Conservation (phyloP, 371 early-diverging fungal genomes). For the Apophysomyces elegans region DNA sequence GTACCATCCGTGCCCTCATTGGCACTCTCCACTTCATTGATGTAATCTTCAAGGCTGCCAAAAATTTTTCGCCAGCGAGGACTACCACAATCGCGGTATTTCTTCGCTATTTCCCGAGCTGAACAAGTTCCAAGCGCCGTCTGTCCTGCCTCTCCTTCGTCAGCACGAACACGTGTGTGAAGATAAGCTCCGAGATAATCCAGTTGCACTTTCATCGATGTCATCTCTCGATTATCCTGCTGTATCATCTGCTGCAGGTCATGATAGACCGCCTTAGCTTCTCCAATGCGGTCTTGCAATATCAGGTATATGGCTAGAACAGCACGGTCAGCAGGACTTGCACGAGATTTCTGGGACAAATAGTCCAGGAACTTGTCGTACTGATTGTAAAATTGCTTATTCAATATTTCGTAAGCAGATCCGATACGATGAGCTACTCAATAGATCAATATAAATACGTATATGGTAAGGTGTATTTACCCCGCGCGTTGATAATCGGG, state of each 20-base stretch:
- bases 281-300: constrained; percentile 60
- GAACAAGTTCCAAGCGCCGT: constrained; percentile 34
- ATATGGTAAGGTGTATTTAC: constrained; percentile 26
- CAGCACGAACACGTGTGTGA: constrained; percentile 43
- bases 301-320: constrained; percentile 50
- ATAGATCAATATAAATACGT: neutral
- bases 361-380: constrained; percentile 50
- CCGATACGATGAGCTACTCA: constrained; percentile 19
- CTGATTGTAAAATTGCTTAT: constrained; percentile 45
- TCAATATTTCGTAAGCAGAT: constrained; percentile 33
- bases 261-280: constrained; percentile 42
- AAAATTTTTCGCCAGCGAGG: constrained; percentile 55
- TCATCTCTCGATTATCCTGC: constrained; percentile 6
- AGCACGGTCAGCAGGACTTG: constrained; percentile 38
- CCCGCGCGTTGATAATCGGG: constrained; percentile 57
- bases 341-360: constrained; percentile 34
- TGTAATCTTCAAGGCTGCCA: constrained; percentile 41
- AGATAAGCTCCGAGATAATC: constrained; percentile 62
- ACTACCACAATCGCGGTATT: constrained; percentile 48
- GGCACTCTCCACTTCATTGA: constrained; percentile 45
- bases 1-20: neutral
- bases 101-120: constrained; percentile 35
- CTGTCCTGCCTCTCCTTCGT: constrained; percentile 12
- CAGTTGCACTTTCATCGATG: constrained; percentile 41
- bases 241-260: constrained; percentile 1